A percentile compares a stretch with the other conserved stretches of the same genome.
Evolutionary conservation across 192 early-diverging fungal genomes (phyloP).

Genomic region (Funneliformis mosseae): DNA sequence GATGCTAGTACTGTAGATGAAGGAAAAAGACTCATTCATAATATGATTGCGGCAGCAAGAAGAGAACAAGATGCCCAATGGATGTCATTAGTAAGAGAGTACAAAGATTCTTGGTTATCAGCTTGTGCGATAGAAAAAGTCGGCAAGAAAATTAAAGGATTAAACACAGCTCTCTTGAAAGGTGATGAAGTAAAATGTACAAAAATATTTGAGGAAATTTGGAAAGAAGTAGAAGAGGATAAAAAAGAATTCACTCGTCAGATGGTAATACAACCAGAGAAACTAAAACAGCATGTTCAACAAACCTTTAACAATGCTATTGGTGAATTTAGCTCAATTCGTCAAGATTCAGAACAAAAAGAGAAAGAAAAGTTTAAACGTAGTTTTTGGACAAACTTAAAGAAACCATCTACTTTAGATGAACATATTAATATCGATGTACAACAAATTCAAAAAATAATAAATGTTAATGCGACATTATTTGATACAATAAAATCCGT

Average conservation of each 20-base stretch:
- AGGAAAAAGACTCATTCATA: neutral
- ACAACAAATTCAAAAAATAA: neutral
- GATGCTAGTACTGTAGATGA: neutral
- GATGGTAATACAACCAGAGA: neutral
- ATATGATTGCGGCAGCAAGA: neutral
- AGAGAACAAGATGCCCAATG: neutral
- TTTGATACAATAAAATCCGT: too few relatives aligned
- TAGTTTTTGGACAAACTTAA: neutral
- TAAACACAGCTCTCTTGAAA: neutral
- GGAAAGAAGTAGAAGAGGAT: neutral
- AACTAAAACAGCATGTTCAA: neutral
- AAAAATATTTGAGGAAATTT: neutral
- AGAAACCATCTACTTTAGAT: neutral
- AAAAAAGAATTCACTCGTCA: neutral
- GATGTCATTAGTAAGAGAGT: neutral
- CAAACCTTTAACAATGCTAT: neutral
- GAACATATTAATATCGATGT: neutral
- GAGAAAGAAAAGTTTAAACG: neutral
- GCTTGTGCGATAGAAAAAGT: neutral
- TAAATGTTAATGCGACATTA: neutral
- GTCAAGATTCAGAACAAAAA: neutral
- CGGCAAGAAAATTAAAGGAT: neutral
- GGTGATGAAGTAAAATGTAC: neutral
- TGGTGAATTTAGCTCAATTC: neutral
- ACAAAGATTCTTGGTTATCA: neutral